Base-by-base conservation (phyloP, 2,329 filamentous ascomycete genomes). In the Diplodia seriata region DNA sequence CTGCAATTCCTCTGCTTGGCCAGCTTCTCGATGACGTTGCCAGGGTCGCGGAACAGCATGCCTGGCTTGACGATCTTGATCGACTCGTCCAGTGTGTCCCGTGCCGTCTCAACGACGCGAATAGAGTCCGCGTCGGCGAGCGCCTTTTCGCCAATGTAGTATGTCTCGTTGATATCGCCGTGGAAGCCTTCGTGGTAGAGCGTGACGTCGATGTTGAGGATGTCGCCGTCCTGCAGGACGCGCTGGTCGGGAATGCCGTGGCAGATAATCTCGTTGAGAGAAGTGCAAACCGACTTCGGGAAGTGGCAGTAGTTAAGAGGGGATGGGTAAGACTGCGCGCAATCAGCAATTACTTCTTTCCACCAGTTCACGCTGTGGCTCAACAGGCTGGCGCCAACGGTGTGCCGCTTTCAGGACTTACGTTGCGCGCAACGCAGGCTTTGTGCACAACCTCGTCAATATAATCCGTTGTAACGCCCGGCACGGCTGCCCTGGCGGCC, bases 281-380 rank as follows among this genome's bases (percentile, higher is more conserved):
- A 98, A 3, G 94, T 98, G 81, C 95, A 99, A 70, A 97, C 92
- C 0, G 95, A 99, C 83, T 99, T 99, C 72, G 95, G 95, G 81
- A 98, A 99, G 80, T 94, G 85, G 83, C 92, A 91, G 82, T 98
- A 98, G 83, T 97, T 97, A 40, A 98, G 84, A 1, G 94, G 93
- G 0, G 94, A 97, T 0, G 94, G 94, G 78, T 98, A 98, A 11
- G 93, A 91, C 94, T 97, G 70, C 55, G n/a, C 23, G 20, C 8
- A 15, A 71, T 76, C 20, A 76, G 74, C 67, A 20, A 69, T 9
- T 18, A 40, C n/a, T n/a, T 51, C 64, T 26, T 66, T 15, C 26
- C 33, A 23, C 56, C 14, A 50, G 29, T 18, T 8, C 20, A 12
- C 23, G 53, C 26, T 50, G 38, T 12, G 40, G 11, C 23, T 33